phyloP scores from a whole-genome alignment of 1,284 basidiomycete species.

The Pisolithus thermaeus region DNA sequence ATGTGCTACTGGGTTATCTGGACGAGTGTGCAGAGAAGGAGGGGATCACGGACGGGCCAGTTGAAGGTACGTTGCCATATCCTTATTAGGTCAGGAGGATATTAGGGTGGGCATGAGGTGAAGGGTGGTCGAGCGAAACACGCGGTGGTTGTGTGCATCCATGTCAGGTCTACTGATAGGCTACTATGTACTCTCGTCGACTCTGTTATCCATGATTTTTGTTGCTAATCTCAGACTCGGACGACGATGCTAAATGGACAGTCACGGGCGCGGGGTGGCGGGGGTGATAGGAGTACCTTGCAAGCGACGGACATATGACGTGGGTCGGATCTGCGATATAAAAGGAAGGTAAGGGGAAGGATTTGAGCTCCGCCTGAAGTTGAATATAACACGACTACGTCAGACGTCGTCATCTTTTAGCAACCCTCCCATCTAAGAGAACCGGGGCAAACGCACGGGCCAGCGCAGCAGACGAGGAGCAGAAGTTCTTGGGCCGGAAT shows the following conservation, averaged over 20 bases:
- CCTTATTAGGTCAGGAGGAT: constrained; percentile 4
- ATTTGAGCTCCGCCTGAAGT: constrained; percentile 34
- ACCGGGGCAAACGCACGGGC: constrained; percentile 26
- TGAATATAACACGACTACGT: constrained; percentile 36
- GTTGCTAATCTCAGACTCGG: no score
- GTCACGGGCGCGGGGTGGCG: neutral
- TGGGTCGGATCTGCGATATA: constrained; percentile 33
- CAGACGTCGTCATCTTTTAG: constrained; percentile 33
- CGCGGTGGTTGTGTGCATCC: neutral
- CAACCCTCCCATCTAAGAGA: constrained; percentile 24
- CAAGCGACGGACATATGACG: constrained; percentile 22
- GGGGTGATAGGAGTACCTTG: constrained; percentile 15
- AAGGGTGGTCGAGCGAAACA: neutral
- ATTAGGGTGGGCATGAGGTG: constrained; percentile 7
- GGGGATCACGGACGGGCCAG: neutral
- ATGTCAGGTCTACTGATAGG: no score
- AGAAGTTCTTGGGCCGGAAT: neutral
- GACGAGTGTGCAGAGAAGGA: constrained; percentile 36
- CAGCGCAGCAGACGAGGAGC: constrained; percentile 17
- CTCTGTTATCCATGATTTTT: no score
- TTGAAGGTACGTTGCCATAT: constrained; percentile 1
- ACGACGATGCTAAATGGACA: neutral
- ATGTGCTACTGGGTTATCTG: constrained; percentile 40
- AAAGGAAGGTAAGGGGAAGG: constrained; percentile 3
- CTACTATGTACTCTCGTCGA: no score